Percentiles rank a stretch among this genome's conserved stretches.
These are phyloP conservation scores for Neocatenulostroma microsporum DNA, from an alignment of 2,329 filamentous ascomycete genomes.

Conservation along the genomic window DNA sequence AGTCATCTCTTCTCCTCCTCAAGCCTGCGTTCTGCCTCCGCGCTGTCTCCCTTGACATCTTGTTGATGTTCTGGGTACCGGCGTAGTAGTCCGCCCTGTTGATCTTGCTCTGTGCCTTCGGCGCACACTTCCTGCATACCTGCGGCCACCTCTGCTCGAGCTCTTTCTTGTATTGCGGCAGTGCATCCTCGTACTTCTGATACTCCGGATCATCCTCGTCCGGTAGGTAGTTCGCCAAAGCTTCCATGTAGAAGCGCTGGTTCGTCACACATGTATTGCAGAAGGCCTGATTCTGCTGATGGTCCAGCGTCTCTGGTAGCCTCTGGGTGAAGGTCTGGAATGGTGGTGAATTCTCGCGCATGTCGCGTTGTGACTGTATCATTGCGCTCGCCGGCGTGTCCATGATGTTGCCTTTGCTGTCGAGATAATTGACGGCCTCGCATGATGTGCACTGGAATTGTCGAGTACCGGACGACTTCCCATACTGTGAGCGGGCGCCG, in stretches of 20 bases:
- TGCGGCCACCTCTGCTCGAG: slow-evolving; percentile 82
- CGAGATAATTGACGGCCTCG: slow-evolving; percentile 81
- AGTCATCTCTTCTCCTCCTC: slow-evolving; percentile 44
- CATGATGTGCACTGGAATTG: slow-evolving; percentile 70
- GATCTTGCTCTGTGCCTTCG: slow-evolving; percentile 51
- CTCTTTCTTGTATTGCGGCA: slow-evolving; percentile 61
- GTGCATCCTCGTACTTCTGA: slow-evolving; percentile 57
- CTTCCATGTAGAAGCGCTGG: slow-evolving; percentile 69
- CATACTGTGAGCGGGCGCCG: slow-evolving; percentile 56
- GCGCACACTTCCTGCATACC: slow-evolving; percentile 74
- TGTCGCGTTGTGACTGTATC: slow-evolving; percentile 12
- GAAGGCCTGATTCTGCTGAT: slow-evolving; percentile 44
- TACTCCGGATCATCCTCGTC: slow-evolving; percentile 60
- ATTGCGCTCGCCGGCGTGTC: slow-evolving; percentile 63
- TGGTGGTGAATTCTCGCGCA: slow-evolving; percentile 16
- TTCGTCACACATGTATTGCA: slow-evolving; percentile 82
- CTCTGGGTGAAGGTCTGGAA: slow-evolving; percentile 18
- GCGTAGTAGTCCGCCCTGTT: slow-evolving; percentile 27
- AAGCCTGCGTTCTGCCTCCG: slow-evolving; percentile 21
- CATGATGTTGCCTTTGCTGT: slow-evolving; percentile 83
- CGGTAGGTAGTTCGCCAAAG: slow-evolving; percentile 72
- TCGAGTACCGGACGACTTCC: slow-evolving; percentile 50
- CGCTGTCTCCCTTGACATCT: slow-evolving; percentile 62
- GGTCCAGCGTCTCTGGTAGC: slow-evolving; percentile 24
- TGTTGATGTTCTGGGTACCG: slow-evolving; percentile 36